Evolutionary conservation across 352 stramenopile species (phyloP).

Genomic region (Aphanomyces astaci): DNA sequence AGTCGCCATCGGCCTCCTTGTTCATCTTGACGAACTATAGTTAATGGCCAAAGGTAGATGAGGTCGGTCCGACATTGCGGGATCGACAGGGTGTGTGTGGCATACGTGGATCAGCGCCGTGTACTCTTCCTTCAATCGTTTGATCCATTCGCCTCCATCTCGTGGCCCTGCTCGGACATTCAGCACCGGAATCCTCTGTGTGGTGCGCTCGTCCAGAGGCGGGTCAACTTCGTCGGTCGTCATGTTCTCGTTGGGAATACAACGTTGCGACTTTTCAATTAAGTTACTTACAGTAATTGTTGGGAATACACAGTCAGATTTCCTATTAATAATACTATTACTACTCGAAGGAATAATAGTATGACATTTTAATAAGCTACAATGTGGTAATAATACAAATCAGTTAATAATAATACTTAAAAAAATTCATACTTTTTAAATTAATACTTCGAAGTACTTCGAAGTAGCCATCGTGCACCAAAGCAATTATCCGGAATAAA

Average conservation of each 20-base stretch:
- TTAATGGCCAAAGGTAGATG: neutral
- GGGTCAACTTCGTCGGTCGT: constrained; percentile 70
- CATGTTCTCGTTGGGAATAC: constrained; percentile 45
- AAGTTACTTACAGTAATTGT: too few species aligned
- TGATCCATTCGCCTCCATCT: constrained; percentile 71
- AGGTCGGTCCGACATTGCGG: neutral
- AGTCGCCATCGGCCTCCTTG: constrained; percentile 85
- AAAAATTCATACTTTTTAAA: neutral
- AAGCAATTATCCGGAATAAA: too few species aligned
- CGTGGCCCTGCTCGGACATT: constrained; percentile 63
- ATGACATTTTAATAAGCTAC: too few species aligned
- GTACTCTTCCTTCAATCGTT: constrained; percentile 83
- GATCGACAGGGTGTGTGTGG: neutral
- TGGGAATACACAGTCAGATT: neutral
- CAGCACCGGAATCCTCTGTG: constrained; percentile 82
- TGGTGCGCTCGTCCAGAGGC: constrained; percentile 72
- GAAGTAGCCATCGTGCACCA: neutral
- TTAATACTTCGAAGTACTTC: constrained; percentile 8
- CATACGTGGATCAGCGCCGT: constrained; percentile 67
- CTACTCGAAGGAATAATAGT: too few species aligned
- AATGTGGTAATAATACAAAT: neutral
- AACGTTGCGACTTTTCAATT: too few species aligned
- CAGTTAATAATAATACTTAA: neutral
- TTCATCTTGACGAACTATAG: constrained; percentile 81
- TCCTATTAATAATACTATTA: neutral